Evolutionary conservation across 441 rosid species (phyloP), one percentile per base, ranked within the genome.

Genomic region (Populus hybrid): DNA sequence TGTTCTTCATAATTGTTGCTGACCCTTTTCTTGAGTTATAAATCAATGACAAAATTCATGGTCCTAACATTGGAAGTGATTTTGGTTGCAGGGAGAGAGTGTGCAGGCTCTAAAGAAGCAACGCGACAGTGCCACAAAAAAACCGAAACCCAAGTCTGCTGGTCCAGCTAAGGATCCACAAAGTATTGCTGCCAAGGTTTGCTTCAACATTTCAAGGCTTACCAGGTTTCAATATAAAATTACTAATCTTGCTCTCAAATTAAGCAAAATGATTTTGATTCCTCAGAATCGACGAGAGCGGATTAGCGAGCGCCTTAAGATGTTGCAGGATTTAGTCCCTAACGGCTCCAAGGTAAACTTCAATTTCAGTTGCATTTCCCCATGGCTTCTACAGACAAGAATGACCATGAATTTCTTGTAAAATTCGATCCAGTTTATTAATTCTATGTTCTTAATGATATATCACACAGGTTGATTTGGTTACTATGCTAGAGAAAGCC

Each of bases 181-280:
- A 80, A 95, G 96, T 75, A 86, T 89, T 80, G 98, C 99, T 59
- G 99, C 98, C 67, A 95, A 93, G 98, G 98, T 93, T 80, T 65
- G 75, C 16, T 64, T 63, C 23, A 21, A 46, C 42, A 68, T 30
- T 14, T 12, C 61, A 53, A 16, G 61, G 61, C 61, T 30, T 53
- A 14, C 18, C 4, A 12, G 32, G 7, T 16, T 18, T 68, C 71
- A 68, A 34, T 28, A 12, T 9, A 18, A 14, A 34, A 68, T 4
- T 32, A 10, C 18, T 30, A 30, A 11, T 34, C 46, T 30, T 57
- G 38, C 5, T 75, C 2, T 32, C 66, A 21, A 9, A 24, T 24
- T 28, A 78, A 70, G 40, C 32, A 30, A 5, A 32, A 34, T 9
- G 53, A 36, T 75, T 46, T 74, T 70, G 69, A 77, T 84, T 42